Evolutionary conservation across 345 rosid species (phyloP).

Genomic region (Ceriops tagal): DNA sequence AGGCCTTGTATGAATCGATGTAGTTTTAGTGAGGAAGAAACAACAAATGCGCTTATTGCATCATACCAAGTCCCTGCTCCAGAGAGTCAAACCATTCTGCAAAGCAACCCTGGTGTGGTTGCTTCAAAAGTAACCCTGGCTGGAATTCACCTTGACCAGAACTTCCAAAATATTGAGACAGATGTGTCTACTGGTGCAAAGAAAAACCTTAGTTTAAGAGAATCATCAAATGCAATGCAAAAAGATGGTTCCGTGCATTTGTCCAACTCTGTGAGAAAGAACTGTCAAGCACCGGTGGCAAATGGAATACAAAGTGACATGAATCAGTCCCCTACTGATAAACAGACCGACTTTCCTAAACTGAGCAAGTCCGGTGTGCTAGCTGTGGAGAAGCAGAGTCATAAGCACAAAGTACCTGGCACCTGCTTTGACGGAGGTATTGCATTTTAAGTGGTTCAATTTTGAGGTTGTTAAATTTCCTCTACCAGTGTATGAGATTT

Average conservation of each 20-base stretch:
- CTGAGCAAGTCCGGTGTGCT: conserved; percentile 35
- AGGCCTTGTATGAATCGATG: conserved; percentile 90
- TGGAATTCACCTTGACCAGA: conserved; percentile 30
- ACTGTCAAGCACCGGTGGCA: conserved; percentile 26
- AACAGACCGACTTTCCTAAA: conserved; percentile 44
- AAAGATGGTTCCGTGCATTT: conserved; percentile 42
- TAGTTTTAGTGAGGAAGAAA: conserved; percentile 68
- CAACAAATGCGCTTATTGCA: conserved; percentile 58
- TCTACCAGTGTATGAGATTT: conserved; percentile 17
- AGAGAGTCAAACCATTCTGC: conserved; percentile 37
- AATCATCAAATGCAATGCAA: conserved; percentile 31
- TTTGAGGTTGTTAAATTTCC: conserved; percentile 8
- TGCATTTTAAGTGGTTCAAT: conserved; percentile 22
- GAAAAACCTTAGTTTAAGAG: conserved; percentile 55
- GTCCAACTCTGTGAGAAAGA: conserved; percentile 52
- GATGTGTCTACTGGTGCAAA: conserved; percentile 32
- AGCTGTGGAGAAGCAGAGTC: conserved; percentile 41
- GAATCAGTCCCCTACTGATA: conserved; percentile 35
- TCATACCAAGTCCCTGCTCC: conserved; percentile 26
- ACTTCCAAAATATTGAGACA: conserved; percentile 23
- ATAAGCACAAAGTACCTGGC: conserved; percentile 47
- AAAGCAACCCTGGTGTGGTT: conserved; percentile 33
- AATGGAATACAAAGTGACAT: conserved; percentile 43
- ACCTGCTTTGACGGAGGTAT: conserved; percentile 70
- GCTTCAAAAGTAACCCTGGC: conserved; percentile 21